A percentile compares a stretch with the other conserved stretches of the same genome.
Evolutionary conservation across 495 filamentous ascomycete genomes (phyloP).

Genomic region (Neurospora pannonica): DNA sequence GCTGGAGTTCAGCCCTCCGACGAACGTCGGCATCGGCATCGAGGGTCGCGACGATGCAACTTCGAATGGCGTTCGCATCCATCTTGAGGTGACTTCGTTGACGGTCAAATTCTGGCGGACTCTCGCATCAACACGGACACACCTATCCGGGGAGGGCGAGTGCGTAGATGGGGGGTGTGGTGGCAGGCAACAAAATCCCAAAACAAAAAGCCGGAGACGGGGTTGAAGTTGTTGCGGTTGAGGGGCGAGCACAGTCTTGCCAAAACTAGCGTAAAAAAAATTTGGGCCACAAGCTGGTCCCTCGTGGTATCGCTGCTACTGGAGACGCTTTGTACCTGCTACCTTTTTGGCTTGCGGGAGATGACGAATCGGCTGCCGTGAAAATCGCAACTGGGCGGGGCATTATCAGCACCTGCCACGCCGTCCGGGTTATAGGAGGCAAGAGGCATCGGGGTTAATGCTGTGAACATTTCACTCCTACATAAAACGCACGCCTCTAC

Average conservation of each 20-base stretch:
- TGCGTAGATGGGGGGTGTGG: constrained; percentile 11
- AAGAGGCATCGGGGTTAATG: not conserved
- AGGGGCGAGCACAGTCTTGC: constrained; percentile 4
- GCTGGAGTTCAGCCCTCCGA: constrained; percentile 78
- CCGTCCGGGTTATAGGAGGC: not conserved
- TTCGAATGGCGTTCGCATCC: constrained; percentile 79
- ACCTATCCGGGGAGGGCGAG: constrained; percentile 5
- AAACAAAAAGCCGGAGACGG: constrained; percentile 1
- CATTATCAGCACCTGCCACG: not conserved
- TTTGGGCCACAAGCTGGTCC: constrained; percentile 25
- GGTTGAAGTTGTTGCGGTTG: constrained; percentile 3
- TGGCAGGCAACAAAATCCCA: not conserved
- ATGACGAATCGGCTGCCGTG: not conserved
- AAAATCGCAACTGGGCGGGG: not conserved
- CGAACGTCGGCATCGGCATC: constrained; percentile 76
- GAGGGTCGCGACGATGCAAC: constrained; percentile 81
- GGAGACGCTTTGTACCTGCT: not conserved
- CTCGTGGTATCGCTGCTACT: not conserved
- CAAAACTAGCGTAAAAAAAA: constrained; percentile 22
- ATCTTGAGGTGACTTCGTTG: constrained; percentile 39
- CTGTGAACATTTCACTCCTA: not conserved
- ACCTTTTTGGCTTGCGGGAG: not conserved
- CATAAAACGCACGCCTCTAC: not conserved
- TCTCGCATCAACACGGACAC: constrained; percentile 20
- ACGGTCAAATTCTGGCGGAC: constrained; percentile 9